Conservation (phyloP, 495 filamentous ascomycete genomes). For the Tuber calosporum region DNA sequence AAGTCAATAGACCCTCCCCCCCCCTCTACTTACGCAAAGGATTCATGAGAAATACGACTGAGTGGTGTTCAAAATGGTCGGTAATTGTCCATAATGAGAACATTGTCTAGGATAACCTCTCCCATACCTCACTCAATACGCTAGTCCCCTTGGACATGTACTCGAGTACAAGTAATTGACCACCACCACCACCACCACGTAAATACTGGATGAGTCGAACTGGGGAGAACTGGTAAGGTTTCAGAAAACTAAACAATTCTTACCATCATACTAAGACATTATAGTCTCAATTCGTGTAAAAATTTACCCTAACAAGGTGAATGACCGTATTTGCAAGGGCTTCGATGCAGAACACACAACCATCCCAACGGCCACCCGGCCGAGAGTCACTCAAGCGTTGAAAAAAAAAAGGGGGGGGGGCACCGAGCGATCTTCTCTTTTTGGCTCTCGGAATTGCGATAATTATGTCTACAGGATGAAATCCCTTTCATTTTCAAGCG, state of each 20-base stretch:
- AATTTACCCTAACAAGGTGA: neutral
- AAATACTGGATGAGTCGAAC: neutral
- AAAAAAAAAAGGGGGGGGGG: no score
- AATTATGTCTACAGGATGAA: neutral
- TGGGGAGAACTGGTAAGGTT: neutral
- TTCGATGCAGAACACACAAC: neutral
- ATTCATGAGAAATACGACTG: neutral
- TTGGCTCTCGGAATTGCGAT: neutral
- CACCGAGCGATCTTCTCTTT: neutral
- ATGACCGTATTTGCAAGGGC: neutral
- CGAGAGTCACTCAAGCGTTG: neutral
- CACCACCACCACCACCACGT: no score
- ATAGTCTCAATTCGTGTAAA: neutral
- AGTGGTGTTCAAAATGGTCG: neutral
- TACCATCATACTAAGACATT: neutral
- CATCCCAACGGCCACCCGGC: neutral
- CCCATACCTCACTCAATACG: no score
- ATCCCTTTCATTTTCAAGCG: neutral
- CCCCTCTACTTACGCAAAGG: neutral
- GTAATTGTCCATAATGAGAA: neutral
- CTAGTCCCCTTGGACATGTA: neutral
- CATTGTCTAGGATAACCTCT: no score
- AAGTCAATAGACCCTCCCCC: neutral
- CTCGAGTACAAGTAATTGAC: neutral
- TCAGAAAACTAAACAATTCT: neutral